A percentile compares a stretch with the other conserved stretches of the same genome.
phyloP scores from a whole-genome alignment of 2,329 filamentous ascomycete species.

The Elsinoe perseae region DNA sequence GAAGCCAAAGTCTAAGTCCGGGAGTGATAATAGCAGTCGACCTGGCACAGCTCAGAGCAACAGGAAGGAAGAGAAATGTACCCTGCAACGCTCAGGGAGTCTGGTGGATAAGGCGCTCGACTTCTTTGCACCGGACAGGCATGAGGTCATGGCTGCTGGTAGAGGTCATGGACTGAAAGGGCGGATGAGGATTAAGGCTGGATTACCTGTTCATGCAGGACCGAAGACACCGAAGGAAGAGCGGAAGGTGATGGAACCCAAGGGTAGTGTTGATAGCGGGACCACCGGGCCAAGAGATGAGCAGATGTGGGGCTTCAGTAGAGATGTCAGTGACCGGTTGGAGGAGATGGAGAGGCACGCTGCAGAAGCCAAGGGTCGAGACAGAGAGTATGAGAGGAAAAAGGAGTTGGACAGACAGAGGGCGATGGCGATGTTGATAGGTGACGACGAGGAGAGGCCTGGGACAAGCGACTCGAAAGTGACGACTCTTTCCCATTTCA shows the following conservation, averaged over 20 bases:
- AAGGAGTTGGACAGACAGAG: not conserved
- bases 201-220: not conserved
- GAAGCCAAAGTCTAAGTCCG: not conserved
- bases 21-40: not conserved
- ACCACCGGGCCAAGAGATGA: not conserved
- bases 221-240: not conserved
- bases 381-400: not conserved
- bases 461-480: not conserved
- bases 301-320: not conserved
- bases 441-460: not conserved
- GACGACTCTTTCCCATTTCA: conserved; percentile 11
- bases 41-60: not conserved
- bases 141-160: not conserved
- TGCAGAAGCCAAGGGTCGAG: not conserved
- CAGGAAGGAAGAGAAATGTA: not conserved
- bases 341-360: not conserved
- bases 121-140: conserved; percentile 7
- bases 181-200: conserved; percentile 4
- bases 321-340: not conserved
- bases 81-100: not conserved
- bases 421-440: conserved; percentile 3
- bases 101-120: conserved; percentile 9
- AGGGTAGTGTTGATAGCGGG: conserved; percentile 5
- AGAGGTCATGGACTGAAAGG: not conserved
- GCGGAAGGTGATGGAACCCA: not conserved